phyloP scores from a whole-genome alignment of 345 rosid species.

The Lenwebbia sp. region DNA sequence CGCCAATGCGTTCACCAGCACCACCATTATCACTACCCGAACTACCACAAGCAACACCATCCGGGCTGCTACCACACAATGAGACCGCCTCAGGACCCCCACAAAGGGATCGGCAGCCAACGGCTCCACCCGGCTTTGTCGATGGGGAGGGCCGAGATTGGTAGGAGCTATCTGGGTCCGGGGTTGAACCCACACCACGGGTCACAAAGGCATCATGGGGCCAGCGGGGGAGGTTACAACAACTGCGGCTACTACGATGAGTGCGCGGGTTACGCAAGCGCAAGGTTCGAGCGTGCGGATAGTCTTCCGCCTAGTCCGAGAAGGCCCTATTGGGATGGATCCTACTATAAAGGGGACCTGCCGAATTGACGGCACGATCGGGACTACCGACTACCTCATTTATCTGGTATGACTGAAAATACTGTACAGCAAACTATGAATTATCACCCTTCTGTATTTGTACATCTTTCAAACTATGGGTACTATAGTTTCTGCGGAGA shows the following conservation, averaged over 20 bases:
- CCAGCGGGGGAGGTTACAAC: conserved; percentile 8
- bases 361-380: neutral
- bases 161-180: conserved; percentile 6
- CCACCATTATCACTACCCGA: conserved; percentile 16
- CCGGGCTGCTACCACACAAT: conserved; percentile 13
- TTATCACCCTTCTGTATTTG: neutral
- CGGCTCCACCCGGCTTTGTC: conserved; percentile 1
- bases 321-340: conserved; percentile 8
- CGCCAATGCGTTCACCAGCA: conserved; percentile 13
- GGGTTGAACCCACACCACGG: conserved; percentile 2
- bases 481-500: neutral
- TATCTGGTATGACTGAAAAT: neutral
- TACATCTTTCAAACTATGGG: neutral
- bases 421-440: neutral
- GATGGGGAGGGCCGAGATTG: conserved; percentile 6
- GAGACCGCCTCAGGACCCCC: conserved; percentile 18
- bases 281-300: conserved; percentile 23
- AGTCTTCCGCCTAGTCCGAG: conserved; percentile 48
- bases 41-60: conserved; percentile 10
- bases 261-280: neutral
- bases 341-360: neutral
- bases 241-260: conserved; percentile 21
- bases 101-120: neutral
- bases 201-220: conserved; percentile 10
- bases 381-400: neutral